Evolutionary conservation across 176 grass and related monocot genomes (phyloP).

Genomic region (Cenchrus americanus): DNA sequence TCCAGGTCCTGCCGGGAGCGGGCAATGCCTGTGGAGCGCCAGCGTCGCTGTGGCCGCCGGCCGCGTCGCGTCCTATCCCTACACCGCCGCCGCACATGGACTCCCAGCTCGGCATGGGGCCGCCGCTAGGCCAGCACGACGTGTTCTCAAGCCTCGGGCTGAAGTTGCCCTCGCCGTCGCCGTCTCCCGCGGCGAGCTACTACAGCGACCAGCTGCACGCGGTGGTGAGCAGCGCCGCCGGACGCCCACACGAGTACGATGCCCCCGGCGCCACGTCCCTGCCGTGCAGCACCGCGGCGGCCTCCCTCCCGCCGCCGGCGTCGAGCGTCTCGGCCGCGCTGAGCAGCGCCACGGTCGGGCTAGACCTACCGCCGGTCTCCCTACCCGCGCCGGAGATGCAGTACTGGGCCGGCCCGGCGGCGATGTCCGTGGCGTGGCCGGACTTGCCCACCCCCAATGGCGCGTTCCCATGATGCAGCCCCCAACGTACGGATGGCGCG

Average conservation of each 20-base stretch:
- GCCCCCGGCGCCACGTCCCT: slow-evolving; percentile 1
- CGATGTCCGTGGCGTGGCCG: slow-evolving; percentile 59
- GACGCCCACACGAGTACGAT: slow-evolving; percentile 40
- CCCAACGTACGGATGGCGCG: neutral
- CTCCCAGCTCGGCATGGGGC: slow-evolving; percentile 51
- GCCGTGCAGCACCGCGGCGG: slow-evolving; percentile 38
- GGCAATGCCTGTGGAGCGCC: slow-evolving; percentile 28
- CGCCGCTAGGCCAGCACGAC: slow-evolving; percentile 44
- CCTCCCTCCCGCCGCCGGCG: slow-evolving; percentile 27
- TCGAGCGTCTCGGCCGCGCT: slow-evolving; percentile 20
- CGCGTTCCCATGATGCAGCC: slow-evolving; percentile 38
- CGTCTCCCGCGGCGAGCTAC: slow-evolving; percentile 41
- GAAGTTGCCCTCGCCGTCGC: slow-evolving; percentile 36
- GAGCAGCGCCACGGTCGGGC: slow-evolving; percentile 27
- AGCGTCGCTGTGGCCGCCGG: slow-evolving; percentile 48
- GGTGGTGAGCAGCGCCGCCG: slow-evolving; percentile 42
- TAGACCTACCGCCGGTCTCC: slow-evolving; percentile 46
- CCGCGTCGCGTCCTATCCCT: slow-evolving; percentile 5
- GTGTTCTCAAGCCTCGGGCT: slow-evolving; percentile 47
- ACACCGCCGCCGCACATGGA: slow-evolving; percentile 45
- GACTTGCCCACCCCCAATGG: slow-evolving; percentile 65
- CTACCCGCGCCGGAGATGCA: slow-evolving; percentile 42
- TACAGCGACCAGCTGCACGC: slow-evolving; percentile 73
- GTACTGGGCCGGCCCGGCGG: slow-evolving; percentile 48
- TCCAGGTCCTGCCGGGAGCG: slow-evolving; percentile 41